These are phyloP conservation scores for Neurospora sp. DNA, from an alignment of 495 filamentous ascomycete species.

Conservation along the genomic window DNA sequence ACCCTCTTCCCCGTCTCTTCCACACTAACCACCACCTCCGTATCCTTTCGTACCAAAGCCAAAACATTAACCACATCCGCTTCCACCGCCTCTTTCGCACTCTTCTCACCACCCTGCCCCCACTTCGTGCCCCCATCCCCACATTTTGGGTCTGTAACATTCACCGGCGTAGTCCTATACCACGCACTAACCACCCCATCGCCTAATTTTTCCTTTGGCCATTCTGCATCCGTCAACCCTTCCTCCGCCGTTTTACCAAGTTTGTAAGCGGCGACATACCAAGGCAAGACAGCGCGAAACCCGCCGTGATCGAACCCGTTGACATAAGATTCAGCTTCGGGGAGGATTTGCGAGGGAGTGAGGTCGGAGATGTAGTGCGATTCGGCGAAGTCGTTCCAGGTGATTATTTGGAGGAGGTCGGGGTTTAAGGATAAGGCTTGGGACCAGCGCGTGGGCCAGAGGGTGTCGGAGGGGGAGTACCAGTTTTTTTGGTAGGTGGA, in stretches of 20 bases:
- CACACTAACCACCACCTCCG: background rate
- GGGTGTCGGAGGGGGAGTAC: conserved; percentile 52
- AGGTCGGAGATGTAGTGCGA: conserved; percentile 39
- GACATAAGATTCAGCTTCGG: conserved; percentile 21
- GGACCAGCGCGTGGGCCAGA: conserved; percentile 61
- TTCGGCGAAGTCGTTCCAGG: conserved; percentile 33
- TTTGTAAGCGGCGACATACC: conserved; percentile 53
- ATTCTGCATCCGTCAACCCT: conserved; percentile 22
- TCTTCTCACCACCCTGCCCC: conserved; percentile 3
- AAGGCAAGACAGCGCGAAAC: conserved; percentile 39
- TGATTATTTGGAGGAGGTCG: conserved; percentile 14
- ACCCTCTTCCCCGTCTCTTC: background rate
- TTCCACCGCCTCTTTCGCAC: background rate
- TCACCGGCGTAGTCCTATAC: conserved; percentile 3
- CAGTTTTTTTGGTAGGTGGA: conserved; percentile 45
- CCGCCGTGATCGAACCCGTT: conserved; percentile 20
- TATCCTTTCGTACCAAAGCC: background rate
- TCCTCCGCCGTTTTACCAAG: conserved; percentile 27
- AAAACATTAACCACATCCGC: conserved; percentile 4
- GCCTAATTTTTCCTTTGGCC: conserved; percentile 14
- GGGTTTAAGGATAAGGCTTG: conserved; percentile 37
- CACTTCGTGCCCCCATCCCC: conserved; percentile 4
- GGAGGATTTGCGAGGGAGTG: conserved; percentile 17
- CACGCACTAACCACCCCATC: conserved; percentile 2
- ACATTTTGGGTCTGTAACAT: no score